A percentile compares a stretch with the other conserved stretches of the same genome.
Conservation (phyloP, 2,329 filamentous ascomycete species). For the Penicillium brasilianum region DNA sequence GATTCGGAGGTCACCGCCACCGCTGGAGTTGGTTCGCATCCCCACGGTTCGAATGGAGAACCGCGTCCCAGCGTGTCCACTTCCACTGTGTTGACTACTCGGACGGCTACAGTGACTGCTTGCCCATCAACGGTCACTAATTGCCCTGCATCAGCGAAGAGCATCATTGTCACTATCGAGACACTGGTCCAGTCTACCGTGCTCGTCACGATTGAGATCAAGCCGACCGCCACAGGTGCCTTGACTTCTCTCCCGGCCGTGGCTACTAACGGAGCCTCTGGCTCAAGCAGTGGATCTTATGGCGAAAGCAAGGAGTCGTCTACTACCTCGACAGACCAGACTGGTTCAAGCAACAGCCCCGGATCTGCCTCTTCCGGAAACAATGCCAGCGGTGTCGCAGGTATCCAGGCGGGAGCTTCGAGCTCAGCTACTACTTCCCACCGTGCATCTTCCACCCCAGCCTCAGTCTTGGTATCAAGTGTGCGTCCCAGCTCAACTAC, state of each 20-base stretch:
- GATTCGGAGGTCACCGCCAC: not conserved
- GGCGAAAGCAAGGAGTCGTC: not conserved
- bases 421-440: not conserved
- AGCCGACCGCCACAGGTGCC: not conserved
- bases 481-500: not conserved
- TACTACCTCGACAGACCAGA: too few species aligned
- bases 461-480: not conserved
- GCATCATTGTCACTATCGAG: conserved; percentile 30
- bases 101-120: conserved; percentile 32
- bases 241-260: not conserved
- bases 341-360: not conserved
- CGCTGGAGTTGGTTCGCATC: not conserved
- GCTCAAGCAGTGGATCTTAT: not conserved
- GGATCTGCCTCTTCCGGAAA: not conserved
- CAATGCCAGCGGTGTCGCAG: not conserved
- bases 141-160: conserved; percentile 30
- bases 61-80: conserved; percentile 17
- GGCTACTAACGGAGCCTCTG: not conserved
- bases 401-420: not conserved
- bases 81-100: conserved; percentile 31
- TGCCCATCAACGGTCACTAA: conserved; percentile 36
- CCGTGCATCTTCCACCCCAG: not conserved
- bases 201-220: not conserved
- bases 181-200: conserved; percentile 31
- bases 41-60: not conserved